Base-by-base conservation (phyloP, 768 basidiomycete genomes). In the Suillus subaureus region DNA sequence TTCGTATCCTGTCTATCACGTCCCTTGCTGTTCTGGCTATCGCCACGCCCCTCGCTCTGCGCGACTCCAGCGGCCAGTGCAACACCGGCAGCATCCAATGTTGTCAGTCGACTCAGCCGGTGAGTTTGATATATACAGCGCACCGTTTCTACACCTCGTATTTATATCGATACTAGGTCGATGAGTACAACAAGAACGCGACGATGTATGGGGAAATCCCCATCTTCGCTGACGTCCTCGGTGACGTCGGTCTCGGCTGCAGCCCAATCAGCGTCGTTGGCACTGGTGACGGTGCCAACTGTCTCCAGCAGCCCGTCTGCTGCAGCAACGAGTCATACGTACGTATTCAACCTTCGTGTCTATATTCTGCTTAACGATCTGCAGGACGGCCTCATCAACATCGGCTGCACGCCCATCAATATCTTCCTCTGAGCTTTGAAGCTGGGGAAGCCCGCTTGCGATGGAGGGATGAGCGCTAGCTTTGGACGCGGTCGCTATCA, bases 221-320 rank as follows among this genome's bases (percentile, higher is more conserved):
- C 21, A 60, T 61, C 45, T 39, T 62, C 61, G 71, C 67, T 47
- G 45, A 73, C 28, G 62, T 64, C n/a, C 28, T 69, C 4, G 74
- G 73, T 49, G 66, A 40, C 26, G 56, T 75, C n/a, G 75, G 69
- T 9, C 54, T 77, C 64, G 37, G 62, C 65, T 75, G 74, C 52
- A 67, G 33, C 28, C 75, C 74, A 16, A 11, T 77, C 64, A 21
- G 45, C 69, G 9, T n/a, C n/a, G 16, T 51, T 15, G 75, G 75
- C 3, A 63, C 55, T 3, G 75, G 72, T 37, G 33, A 71, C 18
- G 62, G 60, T 13, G 65, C 75, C 5, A 4, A 3, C 26, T 75
- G 74, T 37, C 47, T 68, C 39, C 66, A 75, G 26, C 67, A 77
- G 60, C 74, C 74, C 45, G 67, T 77, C 26, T 75, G 74, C 55